Percentiles rank a stretch among this genome's conserved stretches.
Evolutionary conservation across 257 asterid species (phyloP).

Genomic region (Solanum sejunctum): DNA sequence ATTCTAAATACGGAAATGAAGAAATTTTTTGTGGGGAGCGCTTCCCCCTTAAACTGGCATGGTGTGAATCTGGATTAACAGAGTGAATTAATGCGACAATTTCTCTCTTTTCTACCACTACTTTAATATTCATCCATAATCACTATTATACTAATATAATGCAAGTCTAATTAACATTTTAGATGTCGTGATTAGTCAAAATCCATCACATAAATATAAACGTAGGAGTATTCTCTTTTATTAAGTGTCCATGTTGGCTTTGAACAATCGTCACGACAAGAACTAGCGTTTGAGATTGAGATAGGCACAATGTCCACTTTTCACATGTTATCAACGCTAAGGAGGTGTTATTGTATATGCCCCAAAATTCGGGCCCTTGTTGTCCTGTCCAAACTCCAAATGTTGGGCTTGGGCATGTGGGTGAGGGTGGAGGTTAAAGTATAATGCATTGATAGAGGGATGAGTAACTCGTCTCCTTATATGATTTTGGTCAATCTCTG

Average conservation of each 20-base stretch:
- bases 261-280: background rate
- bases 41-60: background rate
- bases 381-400: background rate
- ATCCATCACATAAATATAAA: background rate
- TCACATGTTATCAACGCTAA: background rate
- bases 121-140: background rate
- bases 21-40: background rate
- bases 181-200: background rate
- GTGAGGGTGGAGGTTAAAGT: background rate
- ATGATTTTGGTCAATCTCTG: background rate
- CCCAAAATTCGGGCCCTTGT: background rate
- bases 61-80: background rate
- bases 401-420: background rate
- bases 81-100: background rate
- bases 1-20: background rate
- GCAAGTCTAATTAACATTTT: background rate
- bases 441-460: background rate
- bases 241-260: background rate
- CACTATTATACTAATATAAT: background rate
- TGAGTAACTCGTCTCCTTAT: background rate
- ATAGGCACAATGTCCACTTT: background rate
- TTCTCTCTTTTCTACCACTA: background rate
- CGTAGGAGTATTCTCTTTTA: background rate
- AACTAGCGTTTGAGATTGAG: background rate
- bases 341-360: background rate